These are phyloP conservation scores for Fusarium stilboides DNA, from an alignment of 2,329 filamentous ascomycete species.

Conservation along the genomic window DNA sequence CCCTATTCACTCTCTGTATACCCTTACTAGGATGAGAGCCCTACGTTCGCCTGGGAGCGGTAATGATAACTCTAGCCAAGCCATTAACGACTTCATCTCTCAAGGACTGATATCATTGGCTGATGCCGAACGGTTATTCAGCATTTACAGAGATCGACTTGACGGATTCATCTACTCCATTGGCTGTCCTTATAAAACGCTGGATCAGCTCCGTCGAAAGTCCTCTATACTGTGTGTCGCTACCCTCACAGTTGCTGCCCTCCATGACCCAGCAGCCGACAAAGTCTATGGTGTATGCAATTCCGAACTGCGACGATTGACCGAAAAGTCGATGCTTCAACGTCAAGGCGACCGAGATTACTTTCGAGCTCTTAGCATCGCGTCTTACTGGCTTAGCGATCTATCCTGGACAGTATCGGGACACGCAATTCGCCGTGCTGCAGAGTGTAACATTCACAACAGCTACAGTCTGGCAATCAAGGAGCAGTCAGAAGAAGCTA, in stretches of 20 bases:
- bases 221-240: slow-evolving; percentile 70
- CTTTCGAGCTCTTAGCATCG: slow-evolving; percentile 72
- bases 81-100: slow-evolving; percentile 55
- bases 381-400: slow-evolving; percentile 73
- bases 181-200: slow-evolving; percentile 64
- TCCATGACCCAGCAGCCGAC: slow-evolving; percentile 69
- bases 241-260: slow-evolving; percentile 70
- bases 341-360: slow-evolving; percentile 62
- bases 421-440: slow-evolving; percentile 64
- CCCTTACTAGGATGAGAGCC: slow-evolving; percentile 55
- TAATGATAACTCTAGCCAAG: slow-evolving; percentile 34
- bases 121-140: slow-evolving; percentile 67
- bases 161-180: slow-evolving; percentile 69
- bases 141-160: slow-evolving; percentile 64
- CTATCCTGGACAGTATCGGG: slow-evolving; percentile 74
- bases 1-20: slow-evolving; percentile 58
- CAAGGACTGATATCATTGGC: slow-evolving; percentile 60
- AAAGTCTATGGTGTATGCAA: slow-evolving; percentile 63
- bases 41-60: slow-evolving; percentile 54
- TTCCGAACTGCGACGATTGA: slow-evolving; percentile 68
- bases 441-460: slow-evolving; percentile 63
- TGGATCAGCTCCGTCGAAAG: slow-evolving; percentile 67
- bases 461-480: slow-evolving; percentile 58
- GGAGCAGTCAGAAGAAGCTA: slow-evolving; percentile 59
- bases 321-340: slow-evolving; percentile 61